Evolutionary conservation across 2,329 filamentous ascomycete species (phyloP).

Genomic region (Fusarium austroafricanum): DNA sequence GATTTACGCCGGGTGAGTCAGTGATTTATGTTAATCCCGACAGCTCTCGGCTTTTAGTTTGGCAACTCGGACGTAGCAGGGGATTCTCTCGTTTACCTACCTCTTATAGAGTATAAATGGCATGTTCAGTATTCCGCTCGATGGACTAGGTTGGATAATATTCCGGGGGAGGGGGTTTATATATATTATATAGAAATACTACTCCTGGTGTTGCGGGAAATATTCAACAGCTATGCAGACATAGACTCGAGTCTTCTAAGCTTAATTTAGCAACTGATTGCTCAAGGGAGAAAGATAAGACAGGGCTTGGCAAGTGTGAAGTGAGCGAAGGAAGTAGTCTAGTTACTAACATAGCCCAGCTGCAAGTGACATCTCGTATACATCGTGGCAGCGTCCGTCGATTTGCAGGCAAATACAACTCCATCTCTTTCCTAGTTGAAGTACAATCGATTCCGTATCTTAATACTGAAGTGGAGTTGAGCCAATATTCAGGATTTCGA

Average conservation of each 20-base stretch:
- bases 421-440: background rate
- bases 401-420: background rate
- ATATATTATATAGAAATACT: too few relatives aligned
- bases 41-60: background rate
- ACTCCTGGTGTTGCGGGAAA: background rate
- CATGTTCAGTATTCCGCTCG: background rate
- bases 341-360: background rate
- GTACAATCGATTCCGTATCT: background rate
- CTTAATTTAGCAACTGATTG: constrained; percentile 5
- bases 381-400: background rate
- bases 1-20: constrained; percentile 40
- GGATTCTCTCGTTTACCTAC: constrained; percentile 2
- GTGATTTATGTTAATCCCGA: constrained; percentile 12
- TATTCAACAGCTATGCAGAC: background rate
- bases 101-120: background rate
- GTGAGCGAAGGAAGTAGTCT: constrained; percentile 4
- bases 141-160: background rate
- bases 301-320: background rate
- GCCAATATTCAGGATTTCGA: background rate
- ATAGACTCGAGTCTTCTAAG: background rate
- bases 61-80: background rate
- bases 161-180: too few relatives aligned
- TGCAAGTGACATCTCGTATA: background rate
- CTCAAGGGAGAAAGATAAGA: background rate
- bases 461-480: background rate